Evolutionary conservation across 2,329 filamentous ascomycete species (phyloP).

Genomic region (Beauveria sp.): DNA sequence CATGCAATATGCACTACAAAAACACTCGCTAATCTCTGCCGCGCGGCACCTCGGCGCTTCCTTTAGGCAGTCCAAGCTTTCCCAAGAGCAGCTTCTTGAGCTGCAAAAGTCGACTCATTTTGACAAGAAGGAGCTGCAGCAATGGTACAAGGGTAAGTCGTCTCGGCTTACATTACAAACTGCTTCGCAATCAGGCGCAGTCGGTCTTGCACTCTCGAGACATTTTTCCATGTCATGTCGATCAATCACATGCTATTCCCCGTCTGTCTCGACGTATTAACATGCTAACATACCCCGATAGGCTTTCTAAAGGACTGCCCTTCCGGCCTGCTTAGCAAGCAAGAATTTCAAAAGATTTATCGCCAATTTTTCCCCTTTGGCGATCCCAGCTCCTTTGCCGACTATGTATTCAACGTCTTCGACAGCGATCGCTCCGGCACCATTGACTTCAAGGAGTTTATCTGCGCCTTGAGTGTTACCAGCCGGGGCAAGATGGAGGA

Average conservation of each 20-base stretch:
- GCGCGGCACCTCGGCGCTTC: conserved; percentile 14
- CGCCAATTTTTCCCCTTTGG: conserved; percentile 99
- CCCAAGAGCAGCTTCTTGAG: conserved; percentile 88
- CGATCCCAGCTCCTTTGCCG: conserved; percentile 92
- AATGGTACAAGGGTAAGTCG: conserved; percentile 95
- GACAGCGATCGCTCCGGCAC: conserved; percentile 95
- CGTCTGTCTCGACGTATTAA: not conserved
- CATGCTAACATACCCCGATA: conserved; percentile 27
- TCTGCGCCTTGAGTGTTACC: conserved; percentile 93
- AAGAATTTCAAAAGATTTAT: conserved; percentile 99
- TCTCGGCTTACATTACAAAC: no score
- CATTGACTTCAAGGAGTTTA: conserved; percentile 99
- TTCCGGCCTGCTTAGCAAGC: conserved; percentile 91
- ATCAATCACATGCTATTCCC: no score
- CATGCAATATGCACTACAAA: not conserved
- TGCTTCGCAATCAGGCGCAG: no score
- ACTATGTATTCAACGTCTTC: conserved; percentile 99
- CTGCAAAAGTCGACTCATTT: conserved; percentile 97
- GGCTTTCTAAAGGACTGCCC: conserved; percentile 98
- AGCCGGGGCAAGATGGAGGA: conserved; percentile 98
- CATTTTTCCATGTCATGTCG: no score
- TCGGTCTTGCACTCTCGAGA: no score
- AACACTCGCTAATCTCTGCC: not conserved
- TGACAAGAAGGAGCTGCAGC: conserved; percentile 98
- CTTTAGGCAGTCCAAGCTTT: conserved; percentile 91